Evolutionary conservation across 2,329 filamentous ascomycete genomes (phyloP).

Genomic region (Botrytis byssoidea): DNA sequence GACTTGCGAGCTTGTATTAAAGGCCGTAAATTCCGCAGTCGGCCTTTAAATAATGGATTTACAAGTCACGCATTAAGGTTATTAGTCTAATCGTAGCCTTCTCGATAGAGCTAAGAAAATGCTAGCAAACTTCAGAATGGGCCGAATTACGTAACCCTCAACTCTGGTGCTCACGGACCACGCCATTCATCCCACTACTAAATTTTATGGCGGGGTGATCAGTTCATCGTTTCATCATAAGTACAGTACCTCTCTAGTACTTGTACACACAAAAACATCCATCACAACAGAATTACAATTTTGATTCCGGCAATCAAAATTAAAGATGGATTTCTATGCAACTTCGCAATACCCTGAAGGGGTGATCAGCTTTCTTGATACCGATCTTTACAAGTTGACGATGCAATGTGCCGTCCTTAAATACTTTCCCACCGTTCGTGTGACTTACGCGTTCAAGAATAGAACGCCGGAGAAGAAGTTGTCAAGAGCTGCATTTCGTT

Average conservation of each 20-base stretch:
- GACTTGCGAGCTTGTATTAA: background rate
- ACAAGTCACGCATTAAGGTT: background rate
- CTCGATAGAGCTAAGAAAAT: background rate
- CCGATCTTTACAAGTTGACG: constrained; percentile 83
- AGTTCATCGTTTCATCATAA: background rate
- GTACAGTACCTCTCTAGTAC: background rate
- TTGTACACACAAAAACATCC: constrained; percentile 40
- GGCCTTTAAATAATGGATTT: background rate
- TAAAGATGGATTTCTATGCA: constrained; percentile 69
- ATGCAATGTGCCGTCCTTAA: constrained; percentile 98
- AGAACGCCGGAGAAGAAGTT: constrained; percentile 92
- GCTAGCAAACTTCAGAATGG: background rate
- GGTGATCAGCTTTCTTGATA: constrained; percentile 79
- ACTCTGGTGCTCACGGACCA: background rate
- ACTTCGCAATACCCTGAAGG: constrained; percentile 69
- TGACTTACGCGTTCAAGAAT: constrained; percentile 94
- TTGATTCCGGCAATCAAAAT: constrained; percentile 40
- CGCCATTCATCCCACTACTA: background rate
- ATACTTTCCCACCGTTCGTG: constrained; percentile 78
- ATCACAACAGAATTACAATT: constrained; percentile 18
- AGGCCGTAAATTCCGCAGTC: background rate
- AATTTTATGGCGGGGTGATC: background rate
- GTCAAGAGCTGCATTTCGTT: constrained; percentile 76
- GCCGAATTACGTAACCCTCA: background rate
- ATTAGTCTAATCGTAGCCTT: no score